Evolutionary conservation across 2,329 filamentous ascomycete genomes (phyloP).

Genomic region (Aspergillus ustus): DNA sequence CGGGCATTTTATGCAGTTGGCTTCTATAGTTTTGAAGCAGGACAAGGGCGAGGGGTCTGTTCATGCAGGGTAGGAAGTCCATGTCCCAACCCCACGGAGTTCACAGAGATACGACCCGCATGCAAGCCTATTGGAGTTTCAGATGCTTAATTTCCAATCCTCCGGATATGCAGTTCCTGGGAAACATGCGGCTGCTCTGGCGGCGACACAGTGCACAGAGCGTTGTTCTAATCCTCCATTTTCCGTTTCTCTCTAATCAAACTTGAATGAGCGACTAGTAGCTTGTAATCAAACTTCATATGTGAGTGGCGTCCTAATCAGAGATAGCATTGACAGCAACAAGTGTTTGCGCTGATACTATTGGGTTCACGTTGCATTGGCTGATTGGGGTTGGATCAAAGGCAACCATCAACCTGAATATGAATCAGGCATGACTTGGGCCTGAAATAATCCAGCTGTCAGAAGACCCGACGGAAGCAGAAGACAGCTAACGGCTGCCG

Average conservation of each 20-base stretch:
- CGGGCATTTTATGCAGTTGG: not conserved
- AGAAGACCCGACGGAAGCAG: not conserved
- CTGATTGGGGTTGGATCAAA: not conserved
- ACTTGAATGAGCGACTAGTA: not conserved
- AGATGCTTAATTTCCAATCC: not conserved
- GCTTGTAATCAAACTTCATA: not conserved
- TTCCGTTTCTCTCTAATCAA: not conserved
- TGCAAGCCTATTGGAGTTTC: not conserved
- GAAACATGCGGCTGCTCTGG: not conserved
- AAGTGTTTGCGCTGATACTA: not conserved
- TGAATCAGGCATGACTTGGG: not conserved
- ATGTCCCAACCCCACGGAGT: not conserved
- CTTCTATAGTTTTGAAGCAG: not conserved
- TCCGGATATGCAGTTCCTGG: not conserved
- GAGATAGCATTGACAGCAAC: not conserved
- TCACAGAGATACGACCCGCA: not conserved
- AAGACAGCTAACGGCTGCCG: not conserved
- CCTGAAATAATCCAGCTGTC: not conserved
- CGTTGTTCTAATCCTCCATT: not conserved
- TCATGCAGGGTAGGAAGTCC: not conserved
- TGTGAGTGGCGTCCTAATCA: not conserved
- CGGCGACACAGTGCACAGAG: not conserved
- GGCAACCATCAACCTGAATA: not conserved
- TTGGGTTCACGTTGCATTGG: not conserved
- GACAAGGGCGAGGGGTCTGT: not conserved